Evolutionary conservation across 2,329 filamentous ascomycete species (phyloP).

Genomic region (Ophiocordyceps camponoti-leonardi): DNA sequence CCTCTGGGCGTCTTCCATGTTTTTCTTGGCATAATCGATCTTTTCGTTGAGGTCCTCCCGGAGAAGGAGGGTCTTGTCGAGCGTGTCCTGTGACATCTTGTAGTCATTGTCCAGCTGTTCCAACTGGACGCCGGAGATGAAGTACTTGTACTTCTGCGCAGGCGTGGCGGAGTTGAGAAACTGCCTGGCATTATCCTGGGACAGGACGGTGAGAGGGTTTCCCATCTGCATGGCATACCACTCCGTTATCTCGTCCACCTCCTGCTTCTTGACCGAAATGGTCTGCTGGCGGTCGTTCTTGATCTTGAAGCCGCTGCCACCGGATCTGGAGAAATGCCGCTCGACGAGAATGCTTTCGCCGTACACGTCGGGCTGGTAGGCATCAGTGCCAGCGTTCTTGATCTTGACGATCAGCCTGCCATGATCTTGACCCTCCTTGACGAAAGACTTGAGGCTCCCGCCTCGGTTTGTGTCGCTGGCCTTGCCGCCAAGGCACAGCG

Average conservation of each 20-base stretch:
- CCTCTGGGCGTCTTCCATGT: constrained; percentile 40
- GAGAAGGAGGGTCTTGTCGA: constrained; percentile 42
- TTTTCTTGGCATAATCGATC: constrained; percentile 18
- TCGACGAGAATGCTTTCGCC: constrained; percentile 82
- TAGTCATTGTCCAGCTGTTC: constrained; percentile 90
- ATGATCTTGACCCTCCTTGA: constrained; percentile 73
- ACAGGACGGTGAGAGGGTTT: constrained; percentile 89
- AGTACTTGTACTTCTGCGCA: constrained; percentile 86
- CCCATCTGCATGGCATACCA: constrained; percentile 89
- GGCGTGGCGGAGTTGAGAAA: constrained; percentile 78
- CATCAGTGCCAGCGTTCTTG: constrained; percentile 75
- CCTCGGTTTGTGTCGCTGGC: constrained; percentile 86
- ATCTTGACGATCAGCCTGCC: constrained; percentile 67
- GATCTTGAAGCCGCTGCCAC: constrained; percentile 70
- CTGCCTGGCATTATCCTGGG: constrained; percentile 85
- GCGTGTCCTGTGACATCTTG: constrained; percentile 58
- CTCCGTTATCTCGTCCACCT: constrained; percentile 85
- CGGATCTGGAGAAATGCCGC: constrained; percentile 62
- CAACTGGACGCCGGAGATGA: constrained; percentile 83
- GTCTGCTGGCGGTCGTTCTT: constrained; percentile 54
- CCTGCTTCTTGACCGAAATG: constrained; percentile 67
- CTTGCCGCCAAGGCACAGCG: constrained; percentile 87
- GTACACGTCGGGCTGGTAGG: constrained; percentile 68
- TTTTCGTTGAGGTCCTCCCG: constrained; percentile 18
- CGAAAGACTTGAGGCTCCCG: constrained; percentile 72